Percentiles rank a stretch among this genome's conserved stretches.
Evolutionary conservation across 352 stramenopile genomes (phyloP).

Genomic region (Aphanomyces cochlioides): DNA sequence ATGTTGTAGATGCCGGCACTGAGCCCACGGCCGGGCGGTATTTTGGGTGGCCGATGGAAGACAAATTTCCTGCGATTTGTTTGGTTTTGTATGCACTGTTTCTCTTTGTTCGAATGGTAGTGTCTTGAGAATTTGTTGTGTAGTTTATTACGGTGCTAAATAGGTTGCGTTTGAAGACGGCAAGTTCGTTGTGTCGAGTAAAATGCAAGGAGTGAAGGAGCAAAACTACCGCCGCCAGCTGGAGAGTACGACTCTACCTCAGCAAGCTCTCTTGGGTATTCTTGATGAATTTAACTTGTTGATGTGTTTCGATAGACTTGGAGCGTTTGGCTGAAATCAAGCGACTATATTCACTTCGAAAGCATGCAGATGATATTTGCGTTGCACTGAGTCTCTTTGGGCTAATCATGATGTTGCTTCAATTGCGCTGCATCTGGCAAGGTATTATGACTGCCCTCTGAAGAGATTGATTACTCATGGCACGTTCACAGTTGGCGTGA

Average conservation of each 20-base stretch:
- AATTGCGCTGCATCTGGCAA: conserved; percentile 29
- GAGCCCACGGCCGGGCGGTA: conserved; percentile 11
- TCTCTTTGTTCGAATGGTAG: conserved; percentile 23
- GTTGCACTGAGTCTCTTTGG: conserved; percentile 15
- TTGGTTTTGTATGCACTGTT: conserved; percentile 15
- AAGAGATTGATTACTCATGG: background rate
- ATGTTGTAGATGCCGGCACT: background rate
- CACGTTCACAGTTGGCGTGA: conserved; percentile 13
- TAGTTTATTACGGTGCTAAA: background rate
- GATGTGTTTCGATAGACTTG: conserved; percentile 8
- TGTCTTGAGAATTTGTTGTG: background rate
- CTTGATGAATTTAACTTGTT: background rate
- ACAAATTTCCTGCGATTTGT: conserved; percentile 26
- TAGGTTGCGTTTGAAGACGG: conserved; percentile 23
- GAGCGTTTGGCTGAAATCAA: conserved; percentile 22
- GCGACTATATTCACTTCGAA: conserved; percentile 20
- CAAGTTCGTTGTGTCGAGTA: conserved; percentile 8
- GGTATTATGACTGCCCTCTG: background rate
- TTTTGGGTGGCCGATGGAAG: conserved; percentile 23
- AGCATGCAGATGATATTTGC: conserved; percentile 24
- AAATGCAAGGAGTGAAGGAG: conserved; percentile 29
- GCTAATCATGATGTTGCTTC: conserved; percentile 23
- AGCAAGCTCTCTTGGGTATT: conserved; percentile 2
- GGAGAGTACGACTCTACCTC: background rate
- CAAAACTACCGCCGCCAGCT: conserved; percentile 15